Conservation (phyloP, 139 green algal species). For the Auxenochlorella protothecoides region DNA sequence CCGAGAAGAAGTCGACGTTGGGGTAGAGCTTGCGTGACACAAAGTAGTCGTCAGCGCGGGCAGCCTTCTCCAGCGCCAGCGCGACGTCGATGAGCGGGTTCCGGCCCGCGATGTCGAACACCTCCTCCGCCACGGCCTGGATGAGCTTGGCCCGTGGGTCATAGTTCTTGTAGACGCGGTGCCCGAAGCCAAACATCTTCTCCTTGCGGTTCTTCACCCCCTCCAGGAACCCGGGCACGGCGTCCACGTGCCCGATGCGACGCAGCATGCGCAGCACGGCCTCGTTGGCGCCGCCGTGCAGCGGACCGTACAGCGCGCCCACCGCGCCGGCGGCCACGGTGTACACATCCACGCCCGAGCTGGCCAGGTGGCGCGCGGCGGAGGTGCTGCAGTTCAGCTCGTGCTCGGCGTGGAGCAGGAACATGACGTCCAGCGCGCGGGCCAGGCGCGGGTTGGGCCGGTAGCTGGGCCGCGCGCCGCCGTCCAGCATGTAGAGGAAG, state of each 20-base stretch:
- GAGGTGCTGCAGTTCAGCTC: conserved; percentile 97
- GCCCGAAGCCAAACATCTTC: conserved; percentile 93
- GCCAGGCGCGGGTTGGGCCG: conserved; percentile 73
- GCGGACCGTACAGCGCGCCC: conserved; percentile 93
- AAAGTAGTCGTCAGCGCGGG: conserved; percentile 70
- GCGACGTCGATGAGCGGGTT: conserved; percentile 96
- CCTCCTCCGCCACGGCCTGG: conserved; percentile 56
- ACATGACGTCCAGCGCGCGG: conserved; percentile 86
- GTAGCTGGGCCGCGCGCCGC: conserved; percentile 52
- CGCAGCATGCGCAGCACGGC: conserved; percentile 91
- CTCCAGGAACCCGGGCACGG: conserved; percentile 66
- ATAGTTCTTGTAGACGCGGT: conserved; percentile 99
- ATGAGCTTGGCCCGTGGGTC: conserved; percentile 93
- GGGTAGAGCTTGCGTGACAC: conserved; percentile 93
- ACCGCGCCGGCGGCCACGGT: conserved; percentile 61
- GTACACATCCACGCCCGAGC: conserved; percentile 90
- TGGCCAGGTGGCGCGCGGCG: conserved; percentile 68
- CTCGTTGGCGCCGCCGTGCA: conserved; percentile 98
- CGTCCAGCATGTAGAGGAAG: conserved; percentile 97
- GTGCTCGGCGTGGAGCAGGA: conserved; percentile 96
- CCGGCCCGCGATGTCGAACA: conserved; percentile 76
- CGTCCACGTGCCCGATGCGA: conserved; percentile 76
- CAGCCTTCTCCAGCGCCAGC: conserved; percentile 69
- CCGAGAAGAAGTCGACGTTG: conserved; percentile 98
- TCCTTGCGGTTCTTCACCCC: conserved; percentile 61